Conservation (phyloP, 2,329 filamentous ascomycete genomes). For the Cladosporium sp. region DNA sequence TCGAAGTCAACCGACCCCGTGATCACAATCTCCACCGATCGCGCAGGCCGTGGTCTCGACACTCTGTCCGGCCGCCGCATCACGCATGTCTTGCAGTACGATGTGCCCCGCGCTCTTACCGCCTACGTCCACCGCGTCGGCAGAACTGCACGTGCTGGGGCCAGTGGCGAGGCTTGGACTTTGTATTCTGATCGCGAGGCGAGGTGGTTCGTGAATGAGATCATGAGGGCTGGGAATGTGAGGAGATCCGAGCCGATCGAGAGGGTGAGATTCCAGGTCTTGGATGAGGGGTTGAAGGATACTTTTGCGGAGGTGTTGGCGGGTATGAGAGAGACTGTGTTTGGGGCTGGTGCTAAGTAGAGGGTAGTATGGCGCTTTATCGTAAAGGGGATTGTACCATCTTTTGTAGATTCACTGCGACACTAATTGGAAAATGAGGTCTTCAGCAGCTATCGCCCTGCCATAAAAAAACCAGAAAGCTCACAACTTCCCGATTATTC, state of each 20-base stretch:
- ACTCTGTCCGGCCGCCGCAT: constrained; percentile 50
- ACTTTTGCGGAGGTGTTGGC: constrained; percentile 54
- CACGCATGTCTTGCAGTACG: constrained; percentile 89
- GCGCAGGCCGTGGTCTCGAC: constrained; percentile 89
- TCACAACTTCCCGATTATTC: no score
- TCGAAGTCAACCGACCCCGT: constrained; percentile 64
- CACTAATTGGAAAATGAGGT: no score
- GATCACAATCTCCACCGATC: constrained; percentile 77
- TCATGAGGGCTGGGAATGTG: constrained; percentile 57
- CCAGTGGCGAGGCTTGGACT: constrained; percentile 76
- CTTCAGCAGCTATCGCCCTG: no score
- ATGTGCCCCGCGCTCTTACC: constrained; percentile 74
- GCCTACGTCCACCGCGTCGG: constrained; percentile 91
- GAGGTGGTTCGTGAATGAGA: constrained; percentile 86
- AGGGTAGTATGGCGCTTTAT: no score
- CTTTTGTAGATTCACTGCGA: no score
- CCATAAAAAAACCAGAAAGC: no score
- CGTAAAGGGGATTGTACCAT: no score
- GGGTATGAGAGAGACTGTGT: constrained; percentile 59
- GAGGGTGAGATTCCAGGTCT: constrained; percentile 28
- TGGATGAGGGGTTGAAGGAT: constrained; percentile 27
- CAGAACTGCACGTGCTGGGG: constrained; percentile 79
- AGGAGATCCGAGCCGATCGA: constrained; percentile 44
- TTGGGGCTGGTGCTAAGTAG: constrained; percentile 6
- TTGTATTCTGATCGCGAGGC: constrained; percentile 78